phyloP scores from a whole-genome alignment of 306 rosid species.

The Ammopiptanthus mongolicus region DNA sequence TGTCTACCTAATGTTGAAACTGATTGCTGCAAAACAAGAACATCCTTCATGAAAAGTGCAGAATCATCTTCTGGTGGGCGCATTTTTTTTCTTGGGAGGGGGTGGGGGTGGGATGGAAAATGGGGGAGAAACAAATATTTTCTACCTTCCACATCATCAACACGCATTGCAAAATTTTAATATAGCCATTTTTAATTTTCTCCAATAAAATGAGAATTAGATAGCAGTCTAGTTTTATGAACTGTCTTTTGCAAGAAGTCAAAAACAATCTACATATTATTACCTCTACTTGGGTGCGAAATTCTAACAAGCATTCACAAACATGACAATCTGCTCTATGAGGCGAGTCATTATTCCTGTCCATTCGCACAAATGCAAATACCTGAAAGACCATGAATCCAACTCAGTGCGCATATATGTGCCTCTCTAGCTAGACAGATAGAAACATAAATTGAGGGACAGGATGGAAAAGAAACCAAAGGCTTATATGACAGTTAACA shows the following conservation, averaged over 20 bases:
- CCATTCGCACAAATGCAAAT: conserved; percentile 82
- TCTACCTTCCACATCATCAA: not conserved
- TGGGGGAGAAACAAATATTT: not conserved
- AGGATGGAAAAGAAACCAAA: not conserved
- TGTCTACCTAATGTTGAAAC: conserved; percentile 60
- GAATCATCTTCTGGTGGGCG: not conserved
- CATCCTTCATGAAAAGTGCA: conserved; percentile 3
- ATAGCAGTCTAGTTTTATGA: not conserved
- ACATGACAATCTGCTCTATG: conserved; percentile 95
- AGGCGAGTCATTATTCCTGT: conserved; percentile 47
- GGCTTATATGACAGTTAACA: not conserved
- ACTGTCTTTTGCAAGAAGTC: not conserved
- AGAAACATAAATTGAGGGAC: not conserved
- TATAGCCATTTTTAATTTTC: not conserved
- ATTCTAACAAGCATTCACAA: conserved; percentile 72
- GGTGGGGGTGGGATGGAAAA: not conserved
- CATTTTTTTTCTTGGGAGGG: not conserved
- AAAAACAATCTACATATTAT: conserved; percentile 18
- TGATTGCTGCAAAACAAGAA: conserved; percentile 50
- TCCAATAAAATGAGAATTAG: not conserved
- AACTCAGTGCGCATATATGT: not conserved
- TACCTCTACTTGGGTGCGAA: conserved; percentile 82
- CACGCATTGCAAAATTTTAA: not conserved
- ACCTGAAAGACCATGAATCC: conserved; percentile 50
- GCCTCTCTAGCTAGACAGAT: not conserved